Conservation (phyloP, 2,329 filamentous ascomycete genomes). For the Fusarium longipes region DNA sequence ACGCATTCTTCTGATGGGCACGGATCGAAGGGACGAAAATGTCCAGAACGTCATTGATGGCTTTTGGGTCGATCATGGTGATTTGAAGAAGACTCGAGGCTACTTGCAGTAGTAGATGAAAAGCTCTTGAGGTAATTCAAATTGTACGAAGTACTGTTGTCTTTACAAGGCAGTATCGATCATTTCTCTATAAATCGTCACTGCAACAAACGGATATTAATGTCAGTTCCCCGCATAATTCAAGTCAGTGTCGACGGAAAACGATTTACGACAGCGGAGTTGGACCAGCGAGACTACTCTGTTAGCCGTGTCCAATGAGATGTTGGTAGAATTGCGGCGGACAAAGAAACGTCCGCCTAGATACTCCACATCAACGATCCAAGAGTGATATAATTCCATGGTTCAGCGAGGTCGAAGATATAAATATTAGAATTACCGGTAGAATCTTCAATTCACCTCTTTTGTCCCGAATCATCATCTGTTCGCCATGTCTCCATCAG, state of each 20-base stretch:
- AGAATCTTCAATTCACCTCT: background rate
- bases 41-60: slow-evolving; percentile 34
- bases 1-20: slow-evolving; percentile 16
- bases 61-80: slow-evolving; percentile 40
- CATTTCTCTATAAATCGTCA: background rate
- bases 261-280: slow-evolving; percentile 8
- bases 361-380: slow-evolving; percentile 19
- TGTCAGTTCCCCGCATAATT: slow-evolving; percentile 19
- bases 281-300: slow-evolving; percentile 1
- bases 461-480: background rate
- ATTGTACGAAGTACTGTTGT: background rate
- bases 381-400: slow-evolving; percentile 24
- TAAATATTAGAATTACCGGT: background rate
- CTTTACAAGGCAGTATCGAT: background rate
- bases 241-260: background rate
- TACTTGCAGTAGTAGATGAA: background rate
- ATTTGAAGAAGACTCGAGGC: no score
- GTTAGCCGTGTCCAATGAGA: background rate
- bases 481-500: slow-evolving; percentile 42
- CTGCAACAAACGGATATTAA: background rate
- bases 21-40: slow-evolving; percentile 35
- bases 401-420: background rate
- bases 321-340: slow-evolving; percentile 11
- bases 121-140: background rate
- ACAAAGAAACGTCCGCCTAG: slow-evolving; percentile 21